Evolutionary conservation across 768 basidiomycete species (phyloP), one percentile per base, ranked within the genome.

Genomic region (Pisolithus marmoratus): DNA sequence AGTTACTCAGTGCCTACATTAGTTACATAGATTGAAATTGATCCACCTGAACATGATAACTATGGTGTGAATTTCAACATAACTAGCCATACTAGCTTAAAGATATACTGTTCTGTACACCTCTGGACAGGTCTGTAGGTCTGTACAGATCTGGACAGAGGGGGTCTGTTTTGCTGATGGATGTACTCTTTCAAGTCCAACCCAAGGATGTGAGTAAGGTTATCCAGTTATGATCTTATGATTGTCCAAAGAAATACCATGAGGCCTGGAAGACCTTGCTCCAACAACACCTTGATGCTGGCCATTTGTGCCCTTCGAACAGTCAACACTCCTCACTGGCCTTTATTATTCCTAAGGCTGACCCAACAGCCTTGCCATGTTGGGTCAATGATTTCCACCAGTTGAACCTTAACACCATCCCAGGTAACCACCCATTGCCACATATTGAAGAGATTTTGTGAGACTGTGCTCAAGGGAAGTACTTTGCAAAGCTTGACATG

Each of bases 401-500:
- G 37, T 26, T 55, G 19, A 63, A 67, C 6, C 43, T 52, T 0
- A 66, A 65, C 44, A 66, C 60, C 0, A 48, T 66, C 0, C 40
- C 55, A 0, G 62, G 69, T 44, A 54, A 59, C 2, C 51, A 63
- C 12, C 60, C 52, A 0, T 36, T 37, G 5, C 29, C 29, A 4
- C 8, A 9, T 9, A 29, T 29, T 29, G 29, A 29, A 6, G 29
- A 29, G 29, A 36, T 51, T 31, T 17, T 63, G 23, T 2, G 46
- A n/a, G 34, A 57, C 41, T 31, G 56, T 37, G 19, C 46, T n/a
- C 27, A 50, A 26, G 20, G 54, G 20, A 38, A 66, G 0, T 72
- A 29, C 52, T 69, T 71, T 54, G 68, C 57, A 0, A 70, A 63
- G 31, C 62, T 75, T 7, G 71, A 77, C 29, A 72, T 72, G 64